A percentile compares a stretch with the other conserved stretches of the same genome.
These are phyloP conservation scores for Entomophthora muscae DNA, from an alignment of 371 early-diverging fungal species.

Conservation along the genomic window DNA sequence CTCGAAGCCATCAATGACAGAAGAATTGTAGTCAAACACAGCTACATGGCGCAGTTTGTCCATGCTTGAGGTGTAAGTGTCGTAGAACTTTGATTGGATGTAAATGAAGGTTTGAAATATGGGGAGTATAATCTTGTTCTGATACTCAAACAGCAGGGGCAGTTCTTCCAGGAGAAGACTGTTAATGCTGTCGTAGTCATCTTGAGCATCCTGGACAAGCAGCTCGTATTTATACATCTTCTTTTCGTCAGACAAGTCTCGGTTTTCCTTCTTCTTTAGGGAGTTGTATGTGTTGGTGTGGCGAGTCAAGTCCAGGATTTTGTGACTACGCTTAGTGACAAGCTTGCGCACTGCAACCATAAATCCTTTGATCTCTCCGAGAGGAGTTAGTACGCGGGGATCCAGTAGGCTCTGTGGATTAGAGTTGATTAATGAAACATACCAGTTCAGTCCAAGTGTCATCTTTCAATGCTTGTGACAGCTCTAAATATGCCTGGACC, in stretches of 20 bases:
- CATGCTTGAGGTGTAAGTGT: neutral
- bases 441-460: neutral
- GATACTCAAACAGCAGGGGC: neutral
- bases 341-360: neutral
- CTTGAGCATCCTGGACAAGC: neutral
- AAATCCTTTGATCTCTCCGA: neutral
- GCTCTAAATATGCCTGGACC: neutral
- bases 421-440: neutral
- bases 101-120: neutral
- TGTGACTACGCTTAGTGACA: conserved; percentile 6
- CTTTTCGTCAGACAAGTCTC: conserved; percentile 6
- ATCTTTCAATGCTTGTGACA: neutral
- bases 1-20: neutral
- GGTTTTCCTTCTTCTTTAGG: neutral
- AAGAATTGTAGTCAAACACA: neutral
- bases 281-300: neutral
- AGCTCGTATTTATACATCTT: conserved; percentile 3
- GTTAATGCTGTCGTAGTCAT: neutral
- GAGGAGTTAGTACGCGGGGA: conserved; percentile 1
- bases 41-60: neutral
- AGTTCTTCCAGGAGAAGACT: conserved; percentile 4
- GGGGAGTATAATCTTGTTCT: neutral
- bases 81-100: neutral
- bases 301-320: conserved; percentile 4
- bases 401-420: neutral